A percentile compares a stretch with the other conserved stretches of the same genome.
phyloP scores from a whole-genome alignment of 192 early-diverging fungal genomes.

The Spizellomyces sp. region DNA sequence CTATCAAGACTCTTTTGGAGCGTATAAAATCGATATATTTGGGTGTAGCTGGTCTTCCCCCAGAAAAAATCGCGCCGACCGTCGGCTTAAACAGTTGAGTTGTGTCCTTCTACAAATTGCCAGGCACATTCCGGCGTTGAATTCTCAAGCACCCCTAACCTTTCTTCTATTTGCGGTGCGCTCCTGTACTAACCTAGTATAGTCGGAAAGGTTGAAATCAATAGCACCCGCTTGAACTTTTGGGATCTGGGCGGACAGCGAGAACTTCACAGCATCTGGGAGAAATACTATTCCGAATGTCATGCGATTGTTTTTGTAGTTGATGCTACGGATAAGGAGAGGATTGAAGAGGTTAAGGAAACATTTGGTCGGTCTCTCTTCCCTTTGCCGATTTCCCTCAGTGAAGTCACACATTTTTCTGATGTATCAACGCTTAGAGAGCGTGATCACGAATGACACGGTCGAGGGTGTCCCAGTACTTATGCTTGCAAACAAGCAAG shows the following conservation, averaged over 20 bases:
- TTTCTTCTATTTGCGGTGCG: neutral
- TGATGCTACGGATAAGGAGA: constrained; percentile 78
- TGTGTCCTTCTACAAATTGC: constrained; percentile 2
- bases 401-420: neutral
- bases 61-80: constrained; percentile 92
- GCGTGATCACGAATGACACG: constrained; percentile 72
- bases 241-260: constrained; percentile 94
- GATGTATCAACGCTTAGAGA: constrained; percentile 50
- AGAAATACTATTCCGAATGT: constrained; percentile 88
- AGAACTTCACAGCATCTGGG: constrained; percentile 90
- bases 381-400: neutral
- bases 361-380: constrained; percentile 66
- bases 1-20: constrained; percentile 86
- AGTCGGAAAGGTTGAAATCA: constrained; percentile 81
- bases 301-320: constrained; percentile 95
- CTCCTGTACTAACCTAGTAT: neutral
- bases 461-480: constrained; percentile 86
- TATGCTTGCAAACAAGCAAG: constrained; percentile 95
- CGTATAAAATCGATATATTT: constrained; percentile 81
- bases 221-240: constrained; percentile 77
- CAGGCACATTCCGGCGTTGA: neutral
- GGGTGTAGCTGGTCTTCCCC: constrained; percentile 70
- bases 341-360: constrained; percentile 78
- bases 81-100: constrained; percentile 87
- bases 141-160: neutral